Conservation (phyloP, 2,329 filamentous ascomycete species). For the Penicillium sp. region DNA sequence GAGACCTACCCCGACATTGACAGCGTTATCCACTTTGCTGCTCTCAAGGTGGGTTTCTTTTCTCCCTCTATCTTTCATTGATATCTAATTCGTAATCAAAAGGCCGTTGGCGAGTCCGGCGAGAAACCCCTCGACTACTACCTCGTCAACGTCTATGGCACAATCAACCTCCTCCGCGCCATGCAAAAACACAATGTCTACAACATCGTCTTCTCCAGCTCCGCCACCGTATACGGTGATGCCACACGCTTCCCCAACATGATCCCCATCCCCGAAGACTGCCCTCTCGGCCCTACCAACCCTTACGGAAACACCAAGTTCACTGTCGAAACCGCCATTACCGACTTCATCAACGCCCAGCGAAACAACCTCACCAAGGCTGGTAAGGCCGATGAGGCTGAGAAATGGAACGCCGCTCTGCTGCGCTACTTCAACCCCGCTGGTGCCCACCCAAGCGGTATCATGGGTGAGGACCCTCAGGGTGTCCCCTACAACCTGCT, state of each 20-base stretch:
- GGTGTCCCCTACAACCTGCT: conserved; percentile 95
- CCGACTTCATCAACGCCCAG: conserved; percentile 82
- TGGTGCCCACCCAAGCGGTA: conserved; percentile 86
- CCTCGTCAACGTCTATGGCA: conserved; percentile 91
- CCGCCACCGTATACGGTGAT: conserved; percentile 96
- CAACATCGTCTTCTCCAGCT: conserved; percentile 98
- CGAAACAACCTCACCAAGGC: conserved; percentile 77
- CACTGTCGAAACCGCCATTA: conserved; percentile 86
- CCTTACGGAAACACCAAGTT: conserved; percentile 97
- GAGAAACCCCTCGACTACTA: conserved; percentile 98
- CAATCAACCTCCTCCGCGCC: conserved; percentile 75
- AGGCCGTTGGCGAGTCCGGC: conserved; percentile 93
- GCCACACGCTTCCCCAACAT: conserved; percentile 94
- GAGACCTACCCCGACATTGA: conserved; percentile 86
- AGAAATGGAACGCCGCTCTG: conserved; percentile 89
- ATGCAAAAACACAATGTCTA: conserved; percentile 88
- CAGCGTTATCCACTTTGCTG: conserved; percentile 98
- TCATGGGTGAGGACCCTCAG: conserved; percentile 98
- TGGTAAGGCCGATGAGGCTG: conserved; percentile 64
- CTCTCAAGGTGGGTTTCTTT: conserved; percentile 68
- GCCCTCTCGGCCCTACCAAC: conserved; percentile 94
- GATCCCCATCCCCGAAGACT: conserved; percentile 97
- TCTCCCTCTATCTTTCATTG: not conserved
- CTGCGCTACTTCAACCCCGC: conserved; percentile 98
- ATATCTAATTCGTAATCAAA: not conserved